Evolutionary conservation across 768 basidiomycete species (phyloP), one percentile per base, ranked within the genome.

Genomic region (Boletus pseudopeckii): DNA sequence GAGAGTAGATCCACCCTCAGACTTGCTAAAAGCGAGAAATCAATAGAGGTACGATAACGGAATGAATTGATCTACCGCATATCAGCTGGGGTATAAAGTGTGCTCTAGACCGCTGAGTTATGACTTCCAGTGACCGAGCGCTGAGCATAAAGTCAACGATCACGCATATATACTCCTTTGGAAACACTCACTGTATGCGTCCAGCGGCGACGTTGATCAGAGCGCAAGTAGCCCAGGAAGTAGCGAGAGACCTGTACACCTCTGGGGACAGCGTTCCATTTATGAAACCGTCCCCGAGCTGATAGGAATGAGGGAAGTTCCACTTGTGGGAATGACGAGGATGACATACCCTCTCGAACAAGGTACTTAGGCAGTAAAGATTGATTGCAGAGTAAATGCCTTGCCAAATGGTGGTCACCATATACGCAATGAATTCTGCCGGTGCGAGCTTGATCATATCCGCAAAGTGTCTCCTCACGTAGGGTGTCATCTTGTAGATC

Each of bases 41-140:
- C 41, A 10, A 68, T n/a, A 60, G 54, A 44, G 55, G 55, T 22
- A 18, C 5, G 18, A 30, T 32, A 4, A 36, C 7, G 18, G 5
- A 33, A 42, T 20, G 4, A 37, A 42, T 7, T 6, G 7, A 20
- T 40, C 45, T 48, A 76, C 78, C 75, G 62, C 60, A 55, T 17
- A 71, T 74, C 5, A 79, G 54, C 34, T 62, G 63, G 0, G 78
- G 79, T 15, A 75, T 55, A 50, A 76, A 76, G 52, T 74, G 61
- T 5, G 67, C 64, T 42, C 74, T 71, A 2, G 78, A 61, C 40
- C 69, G 66, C 1, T 67, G 73, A 10, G 52, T 60, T 36, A 75
- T 45, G 1, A 45, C 1, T 28, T 62, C 64, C n/a, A 45, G 44
- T 15, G 51, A 67, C 51, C 42, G 55, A 52, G 22, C 57, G 50